Conservation (phyloP, 1,284 basidiomycete species). For the Singerocomus inundabilis region DNA sequence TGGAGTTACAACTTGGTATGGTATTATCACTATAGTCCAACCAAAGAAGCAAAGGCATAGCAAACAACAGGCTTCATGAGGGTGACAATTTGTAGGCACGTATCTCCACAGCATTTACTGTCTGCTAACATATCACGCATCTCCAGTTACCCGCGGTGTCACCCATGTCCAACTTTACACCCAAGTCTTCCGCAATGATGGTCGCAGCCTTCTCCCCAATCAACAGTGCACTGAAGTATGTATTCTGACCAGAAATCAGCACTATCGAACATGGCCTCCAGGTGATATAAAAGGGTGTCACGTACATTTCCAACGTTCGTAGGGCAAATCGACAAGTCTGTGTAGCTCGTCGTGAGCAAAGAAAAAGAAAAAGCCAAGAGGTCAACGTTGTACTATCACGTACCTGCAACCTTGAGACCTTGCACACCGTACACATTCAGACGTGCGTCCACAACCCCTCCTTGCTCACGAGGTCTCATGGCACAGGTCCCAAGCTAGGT, state of each 20-base stretch:
- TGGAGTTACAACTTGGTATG: too few species aligned
- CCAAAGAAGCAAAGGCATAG: too few species aligned
- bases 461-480: slow-evolving; percentile 28
- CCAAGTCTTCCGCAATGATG: slow-evolving; percentile 30
- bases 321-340: slow-evolving; percentile 35
- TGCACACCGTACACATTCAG: slow-evolving; percentile 32
- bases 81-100: too few species aligned
- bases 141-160: too few species aligned
- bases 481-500: slow-evolving; percentile 32
- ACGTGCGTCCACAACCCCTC: slow-evolving; percentile 6
- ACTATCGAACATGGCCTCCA: too few species aligned
- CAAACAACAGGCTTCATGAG: too few species aligned
- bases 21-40: too few species aligned
- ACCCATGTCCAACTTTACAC: background rate
- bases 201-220: slow-evolving; percentile 33
- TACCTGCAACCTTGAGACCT: slow-evolving; percentile 32
- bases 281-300: background rate
- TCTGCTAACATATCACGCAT: too few species aligned
- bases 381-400: background rate
- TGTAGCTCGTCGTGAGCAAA: slow-evolving; percentile 3
- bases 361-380: too few species aligned
- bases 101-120: too few species aligned
- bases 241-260: slow-evolving; percentile 21
- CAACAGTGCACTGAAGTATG: slow-evolving; percentile 30
- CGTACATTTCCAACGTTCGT: slow-evolving; percentile 32